Evolutionary conservation across 257 asterid species (phyloP).

Genomic region (Ocimum tenuiflorum): DNA sequence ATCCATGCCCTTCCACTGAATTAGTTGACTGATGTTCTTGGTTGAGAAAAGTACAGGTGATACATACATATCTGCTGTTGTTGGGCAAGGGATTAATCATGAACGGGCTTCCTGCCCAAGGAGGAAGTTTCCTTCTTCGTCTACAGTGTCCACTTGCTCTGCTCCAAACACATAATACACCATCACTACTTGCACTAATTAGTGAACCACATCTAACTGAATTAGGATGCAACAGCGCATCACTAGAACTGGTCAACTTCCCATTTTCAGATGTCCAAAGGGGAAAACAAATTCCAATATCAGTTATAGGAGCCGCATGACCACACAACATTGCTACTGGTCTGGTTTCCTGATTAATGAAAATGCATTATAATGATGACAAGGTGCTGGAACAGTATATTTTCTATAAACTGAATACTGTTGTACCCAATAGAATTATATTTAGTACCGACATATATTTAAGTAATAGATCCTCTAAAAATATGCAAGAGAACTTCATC

Average conservation of each 20-base stretch:
- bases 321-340: conserved; percentile 94
- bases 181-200: conserved; percentile 78
- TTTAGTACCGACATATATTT: background rate
- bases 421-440: background rate
- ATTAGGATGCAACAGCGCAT: conserved; percentile 29
- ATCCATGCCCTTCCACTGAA: conserved; percentile 24
- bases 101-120: conserved; percentile 87
- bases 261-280: conserved; percentile 49
- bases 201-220: conserved; percentile 47
- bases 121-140: conserved; percentile 88
- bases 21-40: conserved; percentile 34
- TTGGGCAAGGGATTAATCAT: conserved; percentile 54
- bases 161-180: conserved; percentile 88
- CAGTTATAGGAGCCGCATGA: conserved; percentile 73
- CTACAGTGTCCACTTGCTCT: conserved; percentile 85
- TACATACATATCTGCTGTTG: conserved; percentile 70
- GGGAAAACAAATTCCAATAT: conserved; percentile 74
- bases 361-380: conserved; percentile 14
- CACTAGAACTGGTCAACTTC: conserved; percentile 29
- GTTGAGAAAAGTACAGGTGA: conserved; percentile 50
- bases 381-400: background rate
- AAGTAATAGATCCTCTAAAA: background rate
- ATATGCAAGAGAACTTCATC: conserved; percentile 2
- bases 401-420: background rate
- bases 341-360: conserved; percentile 58